These are phyloP conservation scores for Asclepias syriaca DNA, from an alignment of 257 asterid genomes.

Conservation along the genomic window DNA sequence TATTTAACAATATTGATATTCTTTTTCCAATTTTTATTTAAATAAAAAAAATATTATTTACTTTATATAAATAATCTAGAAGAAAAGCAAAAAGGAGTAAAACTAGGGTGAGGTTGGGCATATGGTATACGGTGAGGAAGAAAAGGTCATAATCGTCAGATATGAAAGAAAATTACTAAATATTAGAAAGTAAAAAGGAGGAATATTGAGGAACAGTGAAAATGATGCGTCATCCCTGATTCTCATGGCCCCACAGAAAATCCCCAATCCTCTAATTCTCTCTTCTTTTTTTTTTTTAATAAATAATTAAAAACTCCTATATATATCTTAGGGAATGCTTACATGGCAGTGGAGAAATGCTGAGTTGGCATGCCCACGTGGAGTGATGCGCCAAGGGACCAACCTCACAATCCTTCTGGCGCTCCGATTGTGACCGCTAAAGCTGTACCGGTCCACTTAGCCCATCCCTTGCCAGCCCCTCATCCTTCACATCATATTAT, in stretches of 20 bases:
- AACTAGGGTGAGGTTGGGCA: background rate
- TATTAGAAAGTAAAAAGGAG: background rate
- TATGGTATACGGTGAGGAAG: background rate
- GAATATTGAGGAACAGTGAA: constrained; percentile 2
- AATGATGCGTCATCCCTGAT: constrained; percentile 25
- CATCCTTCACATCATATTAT: constrained; percentile 29
- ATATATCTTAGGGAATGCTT: constrained; percentile 3
- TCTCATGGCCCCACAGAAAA: constrained; percentile 32
- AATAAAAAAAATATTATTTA: too few relatives aligned
- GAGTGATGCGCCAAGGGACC: constrained; percentile 41
- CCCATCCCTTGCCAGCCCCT: constrained; percentile 48
- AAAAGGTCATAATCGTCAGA: background rate
- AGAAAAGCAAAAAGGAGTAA: background rate
- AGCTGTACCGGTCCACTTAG: constrained; percentile 47
- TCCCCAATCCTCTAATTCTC: background rate
- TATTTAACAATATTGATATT: too few relatives aligned
- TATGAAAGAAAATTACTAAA: constrained; percentile 3
- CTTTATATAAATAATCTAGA: background rate
- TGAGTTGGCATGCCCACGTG: constrained; percentile 53
- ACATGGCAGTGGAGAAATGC: constrained; percentile 32
- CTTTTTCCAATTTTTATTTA: too few relatives aligned
- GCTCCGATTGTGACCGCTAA: constrained; percentile 22
- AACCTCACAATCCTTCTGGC: constrained; percentile 20
- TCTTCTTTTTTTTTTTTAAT: too few relatives aligned
- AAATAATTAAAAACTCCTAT: constrained; percentile 1